Evolutionary conservation across 495 filamentous ascomycete species (phyloP).

Genomic region (Tirmania nivea): DNA sequence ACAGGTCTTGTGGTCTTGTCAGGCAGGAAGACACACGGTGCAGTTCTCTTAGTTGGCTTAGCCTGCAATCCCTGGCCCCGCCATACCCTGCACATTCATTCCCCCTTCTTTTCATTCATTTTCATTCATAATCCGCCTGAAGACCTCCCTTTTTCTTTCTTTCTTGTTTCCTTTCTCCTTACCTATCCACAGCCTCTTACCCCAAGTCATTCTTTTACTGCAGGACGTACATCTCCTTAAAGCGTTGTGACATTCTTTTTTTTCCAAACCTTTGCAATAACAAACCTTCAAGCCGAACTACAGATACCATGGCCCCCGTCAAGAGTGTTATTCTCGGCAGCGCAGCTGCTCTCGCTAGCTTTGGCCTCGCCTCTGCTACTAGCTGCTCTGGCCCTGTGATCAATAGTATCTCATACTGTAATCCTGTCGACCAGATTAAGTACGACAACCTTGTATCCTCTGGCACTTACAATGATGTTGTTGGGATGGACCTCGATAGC

Average conservation of each 20-base stretch:
- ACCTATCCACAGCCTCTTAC: not conserved
- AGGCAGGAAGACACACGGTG: too few species aligned
- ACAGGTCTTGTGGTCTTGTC: too few species aligned
- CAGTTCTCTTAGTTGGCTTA: too few species aligned
- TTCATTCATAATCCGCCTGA: not conserved
- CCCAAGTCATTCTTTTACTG: not conserved
- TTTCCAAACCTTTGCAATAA: too few species aligned
- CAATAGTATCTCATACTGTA: conserved; percentile 34
- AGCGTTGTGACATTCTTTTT: too few species aligned
- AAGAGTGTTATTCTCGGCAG: conserved; percentile 8
- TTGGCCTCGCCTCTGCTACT: conserved; percentile 3
- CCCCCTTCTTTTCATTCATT: not conserved
- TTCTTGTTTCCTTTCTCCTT: not conserved
- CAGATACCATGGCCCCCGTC: conserved; percentile 5
- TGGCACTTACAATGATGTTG: conserved; percentile 38
- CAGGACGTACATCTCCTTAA: not conserved
- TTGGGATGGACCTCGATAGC: conserved; percentile 30
- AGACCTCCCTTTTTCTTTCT: not conserved
- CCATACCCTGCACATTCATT: not conserved
- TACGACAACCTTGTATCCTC: conserved; percentile 34
- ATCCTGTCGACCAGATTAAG: conserved; percentile 33
- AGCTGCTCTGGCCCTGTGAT: conserved; percentile 4
- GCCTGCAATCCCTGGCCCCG: too few species aligned
- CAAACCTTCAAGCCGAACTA: not conserved
- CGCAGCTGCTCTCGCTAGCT: conserved; percentile 7